Evolutionary conservation across 495 filamentous ascomycete species (phyloP).

Genomic region (Emericellopsis terricola): DNA sequence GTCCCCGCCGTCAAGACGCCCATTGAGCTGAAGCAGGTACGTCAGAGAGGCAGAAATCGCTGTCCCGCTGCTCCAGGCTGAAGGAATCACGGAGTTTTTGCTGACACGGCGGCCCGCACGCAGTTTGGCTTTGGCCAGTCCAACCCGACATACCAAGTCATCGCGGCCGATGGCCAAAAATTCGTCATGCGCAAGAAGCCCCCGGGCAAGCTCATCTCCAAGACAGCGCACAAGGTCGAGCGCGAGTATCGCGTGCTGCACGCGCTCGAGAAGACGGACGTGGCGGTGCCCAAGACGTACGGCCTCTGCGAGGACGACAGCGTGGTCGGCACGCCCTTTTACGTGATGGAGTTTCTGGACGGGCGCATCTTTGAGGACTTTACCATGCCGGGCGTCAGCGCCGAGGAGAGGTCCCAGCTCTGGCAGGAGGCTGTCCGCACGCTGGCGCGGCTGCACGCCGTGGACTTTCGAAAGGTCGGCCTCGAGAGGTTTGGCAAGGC

Average conservation of each 20-base stretch:
- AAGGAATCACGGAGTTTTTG: no score
- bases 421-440: conserved; percentile 76
- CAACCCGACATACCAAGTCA: conserved; percentile 90
- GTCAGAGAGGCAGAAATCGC: conserved; percentile 3
- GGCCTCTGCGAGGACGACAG: conserved; percentile 66
- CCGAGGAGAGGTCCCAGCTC: conserved; percentile 54
- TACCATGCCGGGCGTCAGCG: conserved; percentile 52
- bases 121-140: conserved; percentile 95
- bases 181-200: conserved; percentile 94
- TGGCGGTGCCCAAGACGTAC: conserved; percentile 72
- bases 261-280: conserved; percentile 59
- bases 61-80: background rate
- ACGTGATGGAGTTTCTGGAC: conserved; percentile 88
- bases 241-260: conserved; percentile 84
- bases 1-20: conserved; percentile 68
- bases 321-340: conserved; percentile 82
- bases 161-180: conserved; percentile 39
- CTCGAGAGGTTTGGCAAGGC: conserved; percentile 56
- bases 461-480: conserved; percentile 45
- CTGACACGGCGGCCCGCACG: background rate
- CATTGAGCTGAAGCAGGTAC: conserved; percentile 74
- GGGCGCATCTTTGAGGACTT: conserved; percentile 87
- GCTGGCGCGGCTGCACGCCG: conserved; percentile 69
- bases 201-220: conserved; percentile 74
- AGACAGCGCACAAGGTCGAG: conserved; percentile 89